Base-by-base conservation (phyloP, 169 alveolate genomes). In the Cryptosporidium sp. region DNA sequence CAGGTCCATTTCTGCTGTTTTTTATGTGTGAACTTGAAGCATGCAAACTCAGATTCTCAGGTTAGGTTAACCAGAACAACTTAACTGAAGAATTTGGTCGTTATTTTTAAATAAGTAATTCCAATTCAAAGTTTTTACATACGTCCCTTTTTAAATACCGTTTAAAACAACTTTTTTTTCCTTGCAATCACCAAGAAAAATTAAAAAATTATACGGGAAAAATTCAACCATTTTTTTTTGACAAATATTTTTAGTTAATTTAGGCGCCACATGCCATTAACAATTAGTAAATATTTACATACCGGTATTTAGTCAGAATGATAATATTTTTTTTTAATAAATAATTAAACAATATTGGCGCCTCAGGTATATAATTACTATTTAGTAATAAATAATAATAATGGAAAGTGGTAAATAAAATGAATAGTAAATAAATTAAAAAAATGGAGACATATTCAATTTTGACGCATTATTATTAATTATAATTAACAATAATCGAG, bases 361-460 rank as follows among this genome's bases (percentile, higher is more conserved):
- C 72, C 72, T 56, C 23, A 56, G 37, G 67, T 26, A 18, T 56
- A 56, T 56, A 56, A 23, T 56, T 42, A 21, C 1, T 56, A 56
- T 8, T 56, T 56, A 2, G 4, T 21, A 23, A n/a, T 8, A 3
- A 56, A 56, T 23, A 23, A 26, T 56, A 56, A 26, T 5, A 53
- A 53, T 21, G n/a, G 14, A 1, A 23, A 56, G 31, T 3, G 3
- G 62, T n/a, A 56, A 56, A 26, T n/a, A 31, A 65, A 35, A 31
- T 65, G 3, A 33, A 37, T 31, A n/a, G 31, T 65, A 65, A 48
- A 48, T 48, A 48, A 48, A 48, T n/a, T 16, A 12, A 60, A 60
- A 33, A 21, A 65, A 65, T 65, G 72, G 72, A 65, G 72, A 65
- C 72, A 65, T 33, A 60, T 65, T 31, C 42, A 65, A 37, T n/a